Conservation (phyloP, 306 rosid species). For the Chamaecrista fasciculata region DNA sequence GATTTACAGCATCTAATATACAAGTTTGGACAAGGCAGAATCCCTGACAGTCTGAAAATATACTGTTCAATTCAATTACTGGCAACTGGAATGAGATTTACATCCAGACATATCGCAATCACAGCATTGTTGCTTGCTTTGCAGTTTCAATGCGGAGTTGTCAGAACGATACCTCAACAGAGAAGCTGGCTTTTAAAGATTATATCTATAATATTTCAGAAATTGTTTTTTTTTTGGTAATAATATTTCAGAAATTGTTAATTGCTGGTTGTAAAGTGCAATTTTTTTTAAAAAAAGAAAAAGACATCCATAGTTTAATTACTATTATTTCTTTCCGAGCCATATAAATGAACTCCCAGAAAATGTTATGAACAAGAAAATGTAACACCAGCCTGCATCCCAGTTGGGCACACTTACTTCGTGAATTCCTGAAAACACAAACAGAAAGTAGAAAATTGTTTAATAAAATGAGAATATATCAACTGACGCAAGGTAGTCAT, state of each 20-base stretch:
- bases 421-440: constrained; percentile 81
- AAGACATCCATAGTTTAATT: background rate
- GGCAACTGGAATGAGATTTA: background rate
- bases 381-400: constrained; percentile 23
- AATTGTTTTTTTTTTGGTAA: too few relatives aligned
- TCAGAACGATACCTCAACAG: background rate
- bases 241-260: background rate
- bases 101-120: background rate
- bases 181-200: background rate
- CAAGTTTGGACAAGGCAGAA: background rate
- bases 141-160: background rate
- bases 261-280: background rate
- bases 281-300: background rate
- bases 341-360: background rate
- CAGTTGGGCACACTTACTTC: constrained; percentile 67
- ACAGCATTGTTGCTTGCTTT: background rate
- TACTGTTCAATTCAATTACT: background rate
- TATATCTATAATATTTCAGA: background rate
- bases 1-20: background rate
- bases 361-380: constrained; percentile 2
- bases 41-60: background rate
- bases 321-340: background rate
- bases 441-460: background rate
- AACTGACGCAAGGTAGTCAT: background rate
- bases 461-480: background rate